Evolutionary conservation across 169 alveolate genomes (phyloP).

Genomic region (Amoebophrya sp.): DNA sequence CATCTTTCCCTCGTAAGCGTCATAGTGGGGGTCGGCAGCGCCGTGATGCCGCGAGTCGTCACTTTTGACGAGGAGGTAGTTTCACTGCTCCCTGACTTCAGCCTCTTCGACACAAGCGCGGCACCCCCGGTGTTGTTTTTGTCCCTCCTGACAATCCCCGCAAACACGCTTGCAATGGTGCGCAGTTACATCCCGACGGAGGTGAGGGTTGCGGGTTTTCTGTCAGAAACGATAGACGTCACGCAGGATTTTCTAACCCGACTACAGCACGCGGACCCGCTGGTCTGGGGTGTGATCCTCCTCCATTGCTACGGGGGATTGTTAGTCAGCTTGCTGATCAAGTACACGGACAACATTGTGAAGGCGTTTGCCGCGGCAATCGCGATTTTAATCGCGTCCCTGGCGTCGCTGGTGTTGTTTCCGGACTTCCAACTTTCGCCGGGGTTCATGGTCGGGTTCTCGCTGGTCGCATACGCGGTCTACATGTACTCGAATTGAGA

Average conservation of each 20-base stretch:
- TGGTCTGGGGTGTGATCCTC: background rate
- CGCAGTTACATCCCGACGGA: too few species aligned
- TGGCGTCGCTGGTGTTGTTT: background rate
- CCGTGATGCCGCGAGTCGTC: background rate
- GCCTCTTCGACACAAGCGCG: too few species aligned
- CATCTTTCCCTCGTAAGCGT: slow-evolving; percentile 1
- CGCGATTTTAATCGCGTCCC: background rate
- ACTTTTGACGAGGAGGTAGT: too few species aligned
- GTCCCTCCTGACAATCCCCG: too few species aligned
- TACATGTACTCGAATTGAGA: slow-evolving; percentile 2
- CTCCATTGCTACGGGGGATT: slow-evolving; percentile 6
- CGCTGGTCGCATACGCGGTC: background rate
- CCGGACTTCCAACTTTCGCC: background rate
- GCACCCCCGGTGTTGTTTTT: too few species aligned
- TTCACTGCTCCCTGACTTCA: too few species aligned
- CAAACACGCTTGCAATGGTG: too few species aligned
- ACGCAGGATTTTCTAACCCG: too few species aligned
- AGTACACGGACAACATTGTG: slow-evolving; percentile 4
- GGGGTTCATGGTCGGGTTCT: background rate
- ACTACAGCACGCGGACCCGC: too few species aligned
- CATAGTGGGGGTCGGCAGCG: background rate
- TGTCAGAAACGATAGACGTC: too few species aligned
- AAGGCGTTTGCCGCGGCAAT: slow-evolving; percentile 1
- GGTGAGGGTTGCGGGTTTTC: too few species aligned
- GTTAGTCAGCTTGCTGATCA: background rate